Evolutionary conservation across 306 rosid species (phyloP), one percentile per base, ranked within the genome.

Genomic region (Mucuna pruriens): DNA sequence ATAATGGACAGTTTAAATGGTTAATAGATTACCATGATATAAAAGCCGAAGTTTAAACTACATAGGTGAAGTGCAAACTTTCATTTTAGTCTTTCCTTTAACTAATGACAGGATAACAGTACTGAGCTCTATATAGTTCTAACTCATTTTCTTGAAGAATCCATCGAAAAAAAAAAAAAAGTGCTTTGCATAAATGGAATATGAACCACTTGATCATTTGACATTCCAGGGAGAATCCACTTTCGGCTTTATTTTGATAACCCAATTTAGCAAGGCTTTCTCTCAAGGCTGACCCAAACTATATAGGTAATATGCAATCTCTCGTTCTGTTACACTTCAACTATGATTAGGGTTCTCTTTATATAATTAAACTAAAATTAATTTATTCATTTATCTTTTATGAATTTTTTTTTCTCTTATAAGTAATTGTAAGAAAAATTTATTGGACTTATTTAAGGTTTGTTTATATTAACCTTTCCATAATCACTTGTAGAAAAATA

Each of bases 231-330:
- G 46, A 54, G 76, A 79, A 64, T 34, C 45, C 67, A 74, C 82
- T 75, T 78, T 71, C 34, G 79, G 74, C 87, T 89, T 87, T 85
- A 85, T 89, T 85, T 83, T 66, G 81, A 85, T 87, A 62, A 34
- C 76, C 75, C 70, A 23, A 74, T 42, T 20, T 70, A 64, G 40
- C 36, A 66, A 46, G n/a, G 57, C 84, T 75, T 85, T 82, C 54
- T 70, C 62, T 31, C 65, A 70, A 40, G 81, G 40, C 82, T 86
- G 78, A 29, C 76, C 80, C 80, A 67, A 80, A 48, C 84, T 8
- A 58, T 2, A 79, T 71, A 51, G 51, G 39, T 45, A 23, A 68
- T 63, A 6, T 48, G 64, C 44, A 26, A 33, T 33, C 19, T 60
- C 49, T 44, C 25, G 34, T 60, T 60, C 19, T 1, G 17, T 5